phyloP scores from a whole-genome alignment of 208 protist species.

The Crithidia acanthocephali region DNA sequence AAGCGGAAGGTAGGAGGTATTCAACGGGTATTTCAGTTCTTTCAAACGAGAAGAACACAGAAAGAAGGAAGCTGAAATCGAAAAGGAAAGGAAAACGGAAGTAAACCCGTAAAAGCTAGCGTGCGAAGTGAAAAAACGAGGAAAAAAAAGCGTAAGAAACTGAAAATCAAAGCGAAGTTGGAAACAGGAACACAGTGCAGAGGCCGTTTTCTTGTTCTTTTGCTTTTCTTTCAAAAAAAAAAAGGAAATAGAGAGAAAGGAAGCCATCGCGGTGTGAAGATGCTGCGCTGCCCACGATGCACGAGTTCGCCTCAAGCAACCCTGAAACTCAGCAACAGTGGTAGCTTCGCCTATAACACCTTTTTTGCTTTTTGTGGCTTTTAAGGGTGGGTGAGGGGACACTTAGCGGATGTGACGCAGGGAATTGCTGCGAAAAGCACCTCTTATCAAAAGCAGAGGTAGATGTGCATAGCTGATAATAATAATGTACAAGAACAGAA shows the following conservation, averaged over 20 bases:
- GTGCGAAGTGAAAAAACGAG: neutral
- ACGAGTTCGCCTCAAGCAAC: no score
- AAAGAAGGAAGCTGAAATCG: conserved; percentile 1
- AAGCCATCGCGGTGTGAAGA: no score
- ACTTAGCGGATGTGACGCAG: conserved; percentile 3
- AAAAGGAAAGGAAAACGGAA: neutral
- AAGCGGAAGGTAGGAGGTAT: neutral
- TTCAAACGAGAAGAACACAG: neutral
- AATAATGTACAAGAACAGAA: conserved; percentile 15
- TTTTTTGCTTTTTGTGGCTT: neutral
- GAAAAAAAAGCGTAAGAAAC: conserved; percentile 12
- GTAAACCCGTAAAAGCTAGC: neutral
- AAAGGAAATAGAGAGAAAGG: no score
- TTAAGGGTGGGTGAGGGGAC: neutral
- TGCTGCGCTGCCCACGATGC: no score
- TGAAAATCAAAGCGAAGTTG: neutral
- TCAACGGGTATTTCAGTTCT: conserved; percentile 7
- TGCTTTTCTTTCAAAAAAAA: no score
- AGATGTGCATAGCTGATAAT: conserved; percentile 13
- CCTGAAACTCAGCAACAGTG: no score
- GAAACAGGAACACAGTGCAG: neutral
- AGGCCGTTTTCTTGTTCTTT: neutral
- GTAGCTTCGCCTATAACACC: no score
- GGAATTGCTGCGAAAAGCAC: neutral
- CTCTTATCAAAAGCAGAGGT: neutral